Base-by-base conservation (phyloP, 345 rosid species). In the Pelargonium nanum region DNA sequence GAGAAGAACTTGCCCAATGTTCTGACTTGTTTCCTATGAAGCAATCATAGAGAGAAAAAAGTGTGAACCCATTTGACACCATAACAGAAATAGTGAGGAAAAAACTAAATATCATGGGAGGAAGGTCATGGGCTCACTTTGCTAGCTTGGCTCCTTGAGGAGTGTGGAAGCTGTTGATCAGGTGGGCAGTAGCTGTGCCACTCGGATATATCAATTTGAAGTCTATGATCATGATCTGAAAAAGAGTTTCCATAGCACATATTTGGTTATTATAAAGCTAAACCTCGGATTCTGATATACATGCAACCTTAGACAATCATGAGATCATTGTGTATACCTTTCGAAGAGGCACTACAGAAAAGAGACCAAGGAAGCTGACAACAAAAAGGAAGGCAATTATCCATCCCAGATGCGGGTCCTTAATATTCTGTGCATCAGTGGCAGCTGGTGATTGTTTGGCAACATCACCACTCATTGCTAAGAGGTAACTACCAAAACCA, bases 341-440 rank as follows among this genome's bases (percentile, higher is more conserved):
- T 22, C 72, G 59, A 24, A 63, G 72, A 63, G 72, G 72, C 23
- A 63, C 62, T 3, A 68, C 72, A 4, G 67, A 61, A 19, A 68
- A 68, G 62, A 68, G 72, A 19, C 72, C 72, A 0, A 68, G 66
- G 63, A 68, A 68, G 52, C 72, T 68, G 67, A 68, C 72, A 8
- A 68, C 67, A 34, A 68, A 68, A 8, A 68, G 72, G 34, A 68
- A 68, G 34, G 58, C 72, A 40, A 68, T 62, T 62, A 68, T 68
- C 72, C 72, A 68, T 0, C 34, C 4, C 15, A 62, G 40, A 1
- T 62, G 50, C 12, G 72, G 72, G 59, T 68, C 58, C 30, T 68
- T 68, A 26, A 51, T 24, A 12, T 57, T 62, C 24, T 20, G 1
- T 22, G 26, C 15, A n/a, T 56, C 45, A 2, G 19, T 25, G 20